Evolutionary conservation across 805 yeast species (phyloP).

Genomic region (Cyberlindnera meyerae): DNA sequence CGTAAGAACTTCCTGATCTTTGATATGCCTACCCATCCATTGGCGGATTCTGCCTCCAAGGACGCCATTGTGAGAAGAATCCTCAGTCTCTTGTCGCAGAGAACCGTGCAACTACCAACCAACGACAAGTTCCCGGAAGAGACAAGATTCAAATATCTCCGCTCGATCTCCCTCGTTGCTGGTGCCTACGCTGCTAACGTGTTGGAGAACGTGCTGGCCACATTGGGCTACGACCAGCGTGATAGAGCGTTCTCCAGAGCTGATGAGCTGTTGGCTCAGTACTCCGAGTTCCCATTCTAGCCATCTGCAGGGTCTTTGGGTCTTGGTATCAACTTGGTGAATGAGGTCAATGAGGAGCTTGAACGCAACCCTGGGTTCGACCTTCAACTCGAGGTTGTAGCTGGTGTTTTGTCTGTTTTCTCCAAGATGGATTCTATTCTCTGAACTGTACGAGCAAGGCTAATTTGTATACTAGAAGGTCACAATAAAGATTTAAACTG

Average conservation of each 20-base stretch:
- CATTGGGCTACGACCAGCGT: constrained; percentile 78
- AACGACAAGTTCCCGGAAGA: constrained; percentile 65
- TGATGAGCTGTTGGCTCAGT: constrained; percentile 83
- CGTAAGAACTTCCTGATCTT: constrained; percentile 89
- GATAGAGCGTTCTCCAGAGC: constrained; percentile 91
- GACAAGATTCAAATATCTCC: constrained; percentile 62
- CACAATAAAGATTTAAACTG: too few species aligned
- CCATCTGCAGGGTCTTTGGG: constrained; percentile 58
- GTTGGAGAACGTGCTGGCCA: constrained; percentile 77
- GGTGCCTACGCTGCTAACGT: constrained; percentile 96
- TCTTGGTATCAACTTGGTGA: constrained; percentile 62
- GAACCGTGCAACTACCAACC: constrained; percentile 57
- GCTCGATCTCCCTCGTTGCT: constrained; percentile 78
- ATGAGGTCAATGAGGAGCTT: constrained; percentile 40
- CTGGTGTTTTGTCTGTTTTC: constrained; percentile 88
- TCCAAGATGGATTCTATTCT: constrained; percentile 88
- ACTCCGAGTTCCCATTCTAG: constrained; percentile 79
- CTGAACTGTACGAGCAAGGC: constrained; percentile 32
- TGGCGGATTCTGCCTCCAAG: constrained; percentile 80
- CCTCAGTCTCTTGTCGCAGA: constrained; percentile 60
- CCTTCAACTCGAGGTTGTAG: constrained; percentile 78
- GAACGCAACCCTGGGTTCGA: constrained; percentile 39
- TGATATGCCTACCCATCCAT: constrained; percentile 98
- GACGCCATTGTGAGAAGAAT: constrained; percentile 74
- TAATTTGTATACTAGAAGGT: background rate